These are phyloP conservation scores for Flammula alnicola DNA, from an alignment of 1,284 basidiomycete species.

Conservation along the genomic window DNA sequence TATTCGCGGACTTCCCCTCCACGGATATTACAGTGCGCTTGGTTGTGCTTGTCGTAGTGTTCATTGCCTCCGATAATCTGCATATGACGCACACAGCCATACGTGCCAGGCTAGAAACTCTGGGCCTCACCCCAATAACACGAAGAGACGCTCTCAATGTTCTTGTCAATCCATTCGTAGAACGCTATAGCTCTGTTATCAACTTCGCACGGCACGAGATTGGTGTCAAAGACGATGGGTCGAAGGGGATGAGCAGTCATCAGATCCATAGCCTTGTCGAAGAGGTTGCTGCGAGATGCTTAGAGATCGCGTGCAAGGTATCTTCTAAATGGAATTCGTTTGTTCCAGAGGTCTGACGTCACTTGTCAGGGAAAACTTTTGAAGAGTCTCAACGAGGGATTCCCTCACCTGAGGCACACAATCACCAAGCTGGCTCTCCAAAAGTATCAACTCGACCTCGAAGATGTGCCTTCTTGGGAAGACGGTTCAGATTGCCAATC, in stretches of 20 bases:
- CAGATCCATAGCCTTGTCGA: constrained; percentile 50
- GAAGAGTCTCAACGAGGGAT: constrained; percentile 53
- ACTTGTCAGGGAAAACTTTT: constrained; percentile 67
- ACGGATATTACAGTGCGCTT: constrained; percentile 61
- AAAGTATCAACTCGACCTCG: constrained; percentile 53
- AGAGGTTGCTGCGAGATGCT: constrained; percentile 57
- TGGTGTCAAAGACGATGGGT: constrained; percentile 36
- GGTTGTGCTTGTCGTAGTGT: constrained; percentile 68
- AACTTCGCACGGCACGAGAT: constrained; percentile 53
- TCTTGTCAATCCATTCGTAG: constrained; percentile 71
- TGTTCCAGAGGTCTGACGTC: too few relatives aligned
- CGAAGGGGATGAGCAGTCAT: constrained; percentile 44
- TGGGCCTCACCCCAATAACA: constrained; percentile 59
- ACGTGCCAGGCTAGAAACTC: constrained; percentile 49
- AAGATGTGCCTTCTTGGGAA: constrained; percentile 57
- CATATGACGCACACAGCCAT: constrained; percentile 38
- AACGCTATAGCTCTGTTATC: constrained; percentile 54
- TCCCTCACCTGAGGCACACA: constrained; percentile 43
- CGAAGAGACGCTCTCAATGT: constrained; percentile 62
- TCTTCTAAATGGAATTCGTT: too few relatives aligned
- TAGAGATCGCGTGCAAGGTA: constrained; percentile 71
- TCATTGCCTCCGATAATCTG: constrained; percentile 51
- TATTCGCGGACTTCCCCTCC: constrained; percentile 68
- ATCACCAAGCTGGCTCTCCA: constrained; percentile 50
- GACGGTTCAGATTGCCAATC: constrained; percentile 45